phyloP scores from a whole-genome alignment of 2,329 filamentous ascomycete species.

The Fusarium fujikuroi region DNA sequence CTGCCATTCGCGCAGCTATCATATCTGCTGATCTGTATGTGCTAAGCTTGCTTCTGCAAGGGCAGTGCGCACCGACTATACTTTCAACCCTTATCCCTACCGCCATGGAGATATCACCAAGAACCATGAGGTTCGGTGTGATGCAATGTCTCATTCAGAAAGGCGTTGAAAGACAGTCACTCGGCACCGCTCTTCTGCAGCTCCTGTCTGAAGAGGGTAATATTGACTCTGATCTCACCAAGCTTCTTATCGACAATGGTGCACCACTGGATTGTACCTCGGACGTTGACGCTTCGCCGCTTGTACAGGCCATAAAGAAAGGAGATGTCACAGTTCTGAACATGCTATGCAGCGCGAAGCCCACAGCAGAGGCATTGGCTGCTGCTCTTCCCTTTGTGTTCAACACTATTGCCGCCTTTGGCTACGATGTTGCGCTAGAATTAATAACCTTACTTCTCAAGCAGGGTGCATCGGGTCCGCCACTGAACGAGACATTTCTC shows the following conservation, averaged over 20 bases:
- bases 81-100: not conserved
- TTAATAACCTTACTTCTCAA: slow-evolving; percentile 1
- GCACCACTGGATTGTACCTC: not conserved
- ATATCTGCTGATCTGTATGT: not conserved
- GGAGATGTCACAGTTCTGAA: slow-evolving; percentile 7
- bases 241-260: slow-evolving; percentile 2
- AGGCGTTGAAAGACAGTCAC: not conserved
- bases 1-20: not conserved
- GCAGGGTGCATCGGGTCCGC: not conserved
- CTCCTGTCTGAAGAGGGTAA: not conserved
- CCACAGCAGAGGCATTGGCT: not conserved
- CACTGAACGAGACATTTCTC: not conserved
- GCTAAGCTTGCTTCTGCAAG: not conserved
- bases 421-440: not conserved
- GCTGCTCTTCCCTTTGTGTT: slow-evolving; percentile 4
- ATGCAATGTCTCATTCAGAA: slow-evolving; percentile 3
- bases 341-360: not conserved
- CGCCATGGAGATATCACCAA: not conserved
- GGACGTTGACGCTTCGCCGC: not conserved
- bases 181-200: not conserved
- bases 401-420: not conserved
- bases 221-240: not conserved
- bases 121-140: fast-evolving
- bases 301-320: not conserved
- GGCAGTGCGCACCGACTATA: not conserved